Percentiles rank a stretch among this genome's conserved stretches.
Evolutionary conservation across 257 asterid genomes (phyloP).

Genomic region (Nicotiana attenuata): DNA sequence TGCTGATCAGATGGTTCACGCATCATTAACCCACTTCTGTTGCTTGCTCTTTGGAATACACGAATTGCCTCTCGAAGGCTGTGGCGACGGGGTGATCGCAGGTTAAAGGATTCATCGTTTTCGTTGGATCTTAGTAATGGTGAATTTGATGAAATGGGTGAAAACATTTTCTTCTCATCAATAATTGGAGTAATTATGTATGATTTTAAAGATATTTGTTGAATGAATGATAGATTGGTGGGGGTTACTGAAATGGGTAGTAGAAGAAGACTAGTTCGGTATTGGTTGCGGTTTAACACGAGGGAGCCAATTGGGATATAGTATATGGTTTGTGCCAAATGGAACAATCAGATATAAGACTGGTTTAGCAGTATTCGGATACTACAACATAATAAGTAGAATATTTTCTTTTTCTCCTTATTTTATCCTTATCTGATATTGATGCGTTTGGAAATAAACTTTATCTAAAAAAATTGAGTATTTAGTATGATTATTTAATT

Average conservation of each 20-base stretch:
- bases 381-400: neutral
- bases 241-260: neutral
- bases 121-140: slow-evolving; percentile 1
- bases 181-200: neutral
- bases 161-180: neutral
- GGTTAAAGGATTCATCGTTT: neutral
- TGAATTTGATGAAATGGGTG: neutral
- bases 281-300: neutral
- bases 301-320: too few relatives aligned
- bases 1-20: slow-evolving; percentile 64
- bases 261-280: neutral
- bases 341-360: neutral
- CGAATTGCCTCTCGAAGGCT: slow-evolving; percentile 61
- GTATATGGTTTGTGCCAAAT: neutral
- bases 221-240: neutral
- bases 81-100: slow-evolving; percentile 43
- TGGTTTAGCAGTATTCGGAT: neutral
- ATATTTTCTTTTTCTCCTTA: neutral
- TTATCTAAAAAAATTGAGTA: too few relatives aligned
- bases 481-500: too few relatives aligned
- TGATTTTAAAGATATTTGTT: neutral
- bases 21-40: slow-evolving; percentile 57
- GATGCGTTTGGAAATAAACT: too few relatives aligned
- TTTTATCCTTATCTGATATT: too few relatives aligned
- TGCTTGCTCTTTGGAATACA: slow-evolving; percentile 56